These are phyloP conservation scores for Aegilops tauschii DNA, from an alignment of 176 grass and related monocot species.

Conservation along the genomic window DNA sequence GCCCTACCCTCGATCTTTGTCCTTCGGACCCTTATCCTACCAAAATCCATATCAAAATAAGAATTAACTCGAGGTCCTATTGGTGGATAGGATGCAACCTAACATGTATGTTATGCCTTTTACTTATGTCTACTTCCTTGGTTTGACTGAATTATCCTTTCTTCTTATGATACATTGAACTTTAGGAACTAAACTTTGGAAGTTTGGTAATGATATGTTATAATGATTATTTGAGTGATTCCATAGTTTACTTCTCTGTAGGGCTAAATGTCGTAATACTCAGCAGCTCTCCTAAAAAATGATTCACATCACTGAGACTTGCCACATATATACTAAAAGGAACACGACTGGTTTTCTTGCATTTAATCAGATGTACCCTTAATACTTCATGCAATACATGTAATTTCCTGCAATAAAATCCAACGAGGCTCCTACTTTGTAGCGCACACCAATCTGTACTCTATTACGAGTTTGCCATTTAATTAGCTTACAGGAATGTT, in stretches of 20 bases:
- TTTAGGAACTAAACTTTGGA: not conserved
- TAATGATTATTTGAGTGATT: not conserved
- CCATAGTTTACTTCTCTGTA: not conserved
- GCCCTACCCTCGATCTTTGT: not conserved
- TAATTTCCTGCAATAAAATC: not conserved
- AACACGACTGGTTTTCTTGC: slow-evolving; percentile 18
- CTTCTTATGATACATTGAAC: not conserved
- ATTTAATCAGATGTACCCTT: not conserved
- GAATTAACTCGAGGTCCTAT: not conserved
- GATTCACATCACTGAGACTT: not conserved
- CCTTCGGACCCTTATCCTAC: not conserved
- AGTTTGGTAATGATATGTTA: not conserved
- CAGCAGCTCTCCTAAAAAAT: not conserved
- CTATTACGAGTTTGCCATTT: not conserved
- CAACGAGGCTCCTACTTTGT: not conserved
- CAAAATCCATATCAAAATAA: not conserved
- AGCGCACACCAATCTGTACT: not conserved
- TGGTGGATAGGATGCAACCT: not conserved
- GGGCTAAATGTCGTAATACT: slow-evolving; percentile 3
- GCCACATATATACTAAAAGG: not conserved
- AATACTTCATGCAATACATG: not conserved
- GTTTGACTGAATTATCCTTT: slow-evolving; percentile 4
- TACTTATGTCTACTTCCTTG: not conserved
- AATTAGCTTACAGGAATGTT: not conserved
- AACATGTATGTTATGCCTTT: not conserved